Evolutionary conservation across 371 early-diverging fungal species (phyloP).

Genomic region (Parasitella parasitica): DNA sequence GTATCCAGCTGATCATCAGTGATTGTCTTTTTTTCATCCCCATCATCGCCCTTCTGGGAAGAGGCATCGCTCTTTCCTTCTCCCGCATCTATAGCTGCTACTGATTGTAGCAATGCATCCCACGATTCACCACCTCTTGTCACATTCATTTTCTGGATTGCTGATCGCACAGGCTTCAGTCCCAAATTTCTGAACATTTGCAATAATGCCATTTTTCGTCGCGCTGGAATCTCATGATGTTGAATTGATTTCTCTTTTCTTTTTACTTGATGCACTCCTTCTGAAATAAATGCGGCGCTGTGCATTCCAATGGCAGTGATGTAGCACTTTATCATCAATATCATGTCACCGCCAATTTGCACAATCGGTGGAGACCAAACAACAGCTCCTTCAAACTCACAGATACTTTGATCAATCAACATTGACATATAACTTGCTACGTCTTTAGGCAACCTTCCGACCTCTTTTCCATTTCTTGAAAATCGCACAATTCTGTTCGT

Average conservation of each 20-base stretch:
- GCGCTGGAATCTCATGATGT: slow-evolving; percentile 25
- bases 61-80: background rate
- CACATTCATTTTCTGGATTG: slow-evolving; percentile 29
- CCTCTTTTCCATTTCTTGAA: slow-evolving; percentile 29
- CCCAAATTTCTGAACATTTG: slow-evolving; percentile 41
- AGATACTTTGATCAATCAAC: slow-evolving; percentile 48
- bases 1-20: slow-evolving; percentile 58
- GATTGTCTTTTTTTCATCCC: slow-evolving; percentile 49
- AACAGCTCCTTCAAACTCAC: slow-evolving; percentile 47
- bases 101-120: slow-evolving; percentile 30
- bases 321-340: slow-evolving; percentile 47
- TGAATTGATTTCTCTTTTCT: slow-evolving; percentile 21
- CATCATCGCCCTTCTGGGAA: slow-evolving; percentile 6
- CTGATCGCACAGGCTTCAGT: slow-evolving; percentile 38
- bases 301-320: slow-evolving; percentile 37
- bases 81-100: slow-evolving; percentile 1
- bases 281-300: background rate
- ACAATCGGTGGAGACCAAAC: slow-evolving; percentile 35
- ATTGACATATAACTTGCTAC: slow-evolving; percentile 47
- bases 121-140: slow-evolving; percentile 17
- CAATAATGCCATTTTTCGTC: slow-evolving; percentile 46
- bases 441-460: slow-evolving; percentile 51
- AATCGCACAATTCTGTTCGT: slow-evolving; percentile 59
- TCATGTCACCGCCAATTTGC: slow-evolving; percentile 55
- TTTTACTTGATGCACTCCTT: background rate